Evolutionary conservation across 352 stramenopile genomes (phyloP).

Genomic region (Elongisporangium undulatum): DNA sequence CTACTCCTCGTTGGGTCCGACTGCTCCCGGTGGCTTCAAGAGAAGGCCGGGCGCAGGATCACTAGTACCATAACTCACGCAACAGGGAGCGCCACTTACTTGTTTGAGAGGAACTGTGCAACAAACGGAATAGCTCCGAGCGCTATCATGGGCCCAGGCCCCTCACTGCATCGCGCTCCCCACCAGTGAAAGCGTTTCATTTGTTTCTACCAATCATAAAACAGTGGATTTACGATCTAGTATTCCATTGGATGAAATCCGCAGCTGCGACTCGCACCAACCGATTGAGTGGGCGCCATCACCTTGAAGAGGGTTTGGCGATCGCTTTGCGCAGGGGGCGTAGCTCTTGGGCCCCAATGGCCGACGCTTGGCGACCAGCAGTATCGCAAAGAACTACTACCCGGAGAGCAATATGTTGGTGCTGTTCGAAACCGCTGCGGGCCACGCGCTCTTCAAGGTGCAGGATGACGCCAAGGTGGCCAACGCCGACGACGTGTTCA

Average conservation of each 20-base stretch:
- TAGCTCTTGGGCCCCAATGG: conserved; percentile 8
- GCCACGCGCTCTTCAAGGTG: conserved; percentile 99
- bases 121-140: conserved; percentile 45
- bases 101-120: conserved; percentile 85
- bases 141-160: neutral
- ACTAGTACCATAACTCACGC: conserved; percentile 10
- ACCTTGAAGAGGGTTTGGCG: conserved; percentile 4
- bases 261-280: conserved; percentile 21
- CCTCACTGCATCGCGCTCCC: conserved; percentile 10
- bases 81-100: conserved; percentile 59
- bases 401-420: conserved; percentile 90
- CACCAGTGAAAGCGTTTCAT: conserved; percentile 36
- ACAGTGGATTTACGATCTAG: neutral
- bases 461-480: conserved; percentile 92
- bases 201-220: conserved; percentile 13
- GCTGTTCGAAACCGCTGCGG: conserved; percentile 98
- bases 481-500: conserved; percentile 88
- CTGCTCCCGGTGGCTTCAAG: neutral
- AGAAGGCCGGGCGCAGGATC: neutral
- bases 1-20: conserved; percentile 7
- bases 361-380: neutral
- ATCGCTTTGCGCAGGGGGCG: neutral
- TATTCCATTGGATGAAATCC: conserved; percentile 18
- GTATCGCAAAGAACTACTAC: neutral
- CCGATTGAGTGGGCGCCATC: conserved; percentile 14